These are phyloP conservation scores for Phytophthora macrochlamydospora DNA, from an alignment of 352 stramenopile species.

Conservation along the genomic window DNA sequence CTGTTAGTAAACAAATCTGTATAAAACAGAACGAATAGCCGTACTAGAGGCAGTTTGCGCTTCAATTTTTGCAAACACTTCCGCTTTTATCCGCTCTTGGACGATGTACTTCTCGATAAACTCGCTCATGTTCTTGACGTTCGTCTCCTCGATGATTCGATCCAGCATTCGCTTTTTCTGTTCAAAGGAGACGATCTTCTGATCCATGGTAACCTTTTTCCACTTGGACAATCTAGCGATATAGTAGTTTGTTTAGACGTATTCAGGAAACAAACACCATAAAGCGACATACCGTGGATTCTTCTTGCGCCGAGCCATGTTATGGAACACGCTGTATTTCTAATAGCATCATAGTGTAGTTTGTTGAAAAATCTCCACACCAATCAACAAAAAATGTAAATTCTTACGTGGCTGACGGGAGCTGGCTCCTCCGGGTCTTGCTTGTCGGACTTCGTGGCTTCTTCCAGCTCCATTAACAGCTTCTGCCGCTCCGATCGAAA, in stretches of 20 bases:
- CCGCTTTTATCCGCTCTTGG: conserved; percentile 55
- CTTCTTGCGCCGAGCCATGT: conserved; percentile 48
- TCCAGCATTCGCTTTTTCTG: conserved; percentile 75
- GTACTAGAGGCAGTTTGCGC: conserved; percentile 53
- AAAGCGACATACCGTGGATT: conserved; percentile 26
- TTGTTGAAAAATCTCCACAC: neutral
- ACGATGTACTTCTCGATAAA: conserved; percentile 72
- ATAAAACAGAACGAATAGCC: neutral
- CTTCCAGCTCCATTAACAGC: conserved; percentile 53
- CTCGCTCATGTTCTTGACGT: conserved; percentile 55
- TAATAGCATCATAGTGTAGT: conserved; percentile 1
- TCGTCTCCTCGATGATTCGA: conserved; percentile 54
- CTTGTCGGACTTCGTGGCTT: conserved; percentile 49
- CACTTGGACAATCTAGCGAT: conserved; percentile 36
- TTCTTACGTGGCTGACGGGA: conserved; percentile 24
- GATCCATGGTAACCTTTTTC: conserved; percentile 62
- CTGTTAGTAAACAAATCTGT: neutral
- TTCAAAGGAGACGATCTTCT: conserved; percentile 73
- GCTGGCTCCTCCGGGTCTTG: conserved; percentile 11
- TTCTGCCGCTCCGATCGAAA: conserved; percentile 57
- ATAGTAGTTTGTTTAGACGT: neutral
- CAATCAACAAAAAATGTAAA: neutral
- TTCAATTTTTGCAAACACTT: conserved; percentile 61
- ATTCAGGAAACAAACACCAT: neutral
- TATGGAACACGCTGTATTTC: conserved; percentile 44